A percentile compares a stretch with the other conserved stretches of the same genome.
phyloP scores from a whole-genome alignment of 805 yeast genomes.

The Monosporozyma solicola region DNA sequence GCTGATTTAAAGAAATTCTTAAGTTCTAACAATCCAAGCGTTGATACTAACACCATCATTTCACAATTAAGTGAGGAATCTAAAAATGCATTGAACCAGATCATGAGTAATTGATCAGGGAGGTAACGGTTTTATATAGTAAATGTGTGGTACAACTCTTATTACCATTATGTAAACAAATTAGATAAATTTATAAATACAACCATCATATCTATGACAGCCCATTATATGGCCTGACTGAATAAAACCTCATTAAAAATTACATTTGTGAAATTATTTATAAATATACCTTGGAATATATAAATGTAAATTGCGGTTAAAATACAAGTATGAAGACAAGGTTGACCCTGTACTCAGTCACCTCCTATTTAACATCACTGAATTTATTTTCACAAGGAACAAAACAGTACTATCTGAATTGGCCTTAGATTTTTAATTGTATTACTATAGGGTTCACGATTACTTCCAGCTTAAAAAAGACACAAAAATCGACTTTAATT shows the following conservation, averaged over 20 bases:
- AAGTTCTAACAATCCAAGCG: conserved; percentile 11
- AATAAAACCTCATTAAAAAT: not conserved
- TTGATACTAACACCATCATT: conserved; percentile 12
- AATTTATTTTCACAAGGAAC: not conserved
- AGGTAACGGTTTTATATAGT: not conserved
- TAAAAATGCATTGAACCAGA: conserved; percentile 18
- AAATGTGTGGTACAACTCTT: not conserved
- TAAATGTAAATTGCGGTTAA: not conserved
- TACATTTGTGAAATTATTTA: not conserved
- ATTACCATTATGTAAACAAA: not conserved
- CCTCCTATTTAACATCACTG: no score
- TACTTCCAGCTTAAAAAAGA: not conserved
- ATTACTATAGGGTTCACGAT: no score
- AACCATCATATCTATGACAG: not conserved
- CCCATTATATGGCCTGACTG: not conserved
- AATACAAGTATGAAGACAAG: no score
- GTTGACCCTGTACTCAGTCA: not conserved
- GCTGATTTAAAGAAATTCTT: conserved; percentile 18
- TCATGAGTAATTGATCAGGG: conserved; percentile 6
- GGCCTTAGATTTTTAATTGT: no score
- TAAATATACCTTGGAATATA: not conserved
- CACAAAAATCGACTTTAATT: not conserved
- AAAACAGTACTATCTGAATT: not conserved
- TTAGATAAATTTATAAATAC: not conserved
- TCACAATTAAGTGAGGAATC: conserved; percentile 24